These are phyloP conservation scores for Aureobasidium sp. DNA, from an alignment of 2,329 filamentous ascomycete species.

Conservation along the genomic window DNA sequence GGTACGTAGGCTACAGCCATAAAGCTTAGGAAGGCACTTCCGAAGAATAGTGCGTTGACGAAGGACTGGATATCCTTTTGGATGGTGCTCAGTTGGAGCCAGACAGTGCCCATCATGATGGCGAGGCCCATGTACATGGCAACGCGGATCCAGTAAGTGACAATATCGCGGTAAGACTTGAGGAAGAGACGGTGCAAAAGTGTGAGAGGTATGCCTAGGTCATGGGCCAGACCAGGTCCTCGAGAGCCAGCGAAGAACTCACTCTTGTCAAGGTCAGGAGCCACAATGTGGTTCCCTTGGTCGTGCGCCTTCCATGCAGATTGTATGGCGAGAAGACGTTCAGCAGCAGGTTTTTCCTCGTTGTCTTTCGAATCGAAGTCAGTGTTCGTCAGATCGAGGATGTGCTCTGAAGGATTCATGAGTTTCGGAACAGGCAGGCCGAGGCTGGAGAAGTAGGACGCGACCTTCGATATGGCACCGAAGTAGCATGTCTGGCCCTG, in stretches of 20 bases:
- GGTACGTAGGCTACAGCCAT: conserved; percentile 67
- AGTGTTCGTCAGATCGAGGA: conserved; percentile 65
- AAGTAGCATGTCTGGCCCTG: conserved; percentile 61
- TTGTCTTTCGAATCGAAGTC: conserved; percentile 51
- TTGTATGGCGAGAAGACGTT: conserved; percentile 24
- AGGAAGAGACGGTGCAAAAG: conserved; percentile 69
- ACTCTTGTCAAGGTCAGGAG: background rate
- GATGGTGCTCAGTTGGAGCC: conserved; percentile 56
- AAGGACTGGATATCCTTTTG: conserved; percentile 69
- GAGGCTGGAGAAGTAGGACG: conserved; percentile 50
- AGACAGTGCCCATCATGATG: conserved; percentile 80
- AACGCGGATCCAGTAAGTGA: conserved; percentile 71
- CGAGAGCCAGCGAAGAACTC: background rate
- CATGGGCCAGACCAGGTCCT: background rate
- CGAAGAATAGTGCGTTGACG: conserved; percentile 62
- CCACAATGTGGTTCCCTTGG: background rate
- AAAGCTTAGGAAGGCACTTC: conserved; percentile 40
- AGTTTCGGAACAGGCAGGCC: conserved; percentile 54
- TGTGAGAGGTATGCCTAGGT: conserved; percentile 28
- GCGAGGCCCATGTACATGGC: conserved; percentile 72
- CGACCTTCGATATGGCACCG: conserved; percentile 47
- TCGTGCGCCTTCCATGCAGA: background rate
- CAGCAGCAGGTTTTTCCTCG: background rate
- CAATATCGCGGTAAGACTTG: conserved; percentile 70
- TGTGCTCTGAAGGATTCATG: conserved; percentile 67